These are phyloP conservation scores for Cercophora samala DNA, from an alignment of 495 filamentous ascomycete genomes.

Conservation along the genomic window DNA sequence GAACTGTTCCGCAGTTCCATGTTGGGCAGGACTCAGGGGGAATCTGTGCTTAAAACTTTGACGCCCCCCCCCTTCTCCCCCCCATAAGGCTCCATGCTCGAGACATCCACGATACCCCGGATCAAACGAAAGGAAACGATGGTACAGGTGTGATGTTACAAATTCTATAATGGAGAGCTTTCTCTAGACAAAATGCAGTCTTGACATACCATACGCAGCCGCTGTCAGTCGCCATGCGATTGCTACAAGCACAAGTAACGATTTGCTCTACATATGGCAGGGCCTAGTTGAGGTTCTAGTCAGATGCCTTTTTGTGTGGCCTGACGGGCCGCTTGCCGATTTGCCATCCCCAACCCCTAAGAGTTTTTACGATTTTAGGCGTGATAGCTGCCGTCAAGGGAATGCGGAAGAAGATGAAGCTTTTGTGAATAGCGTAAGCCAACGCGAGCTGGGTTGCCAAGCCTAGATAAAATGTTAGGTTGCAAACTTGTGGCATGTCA, in stretches of 20 bases:
- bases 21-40: background rate
- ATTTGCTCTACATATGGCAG: background rate
- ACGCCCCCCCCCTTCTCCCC: background rate
- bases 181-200: background rate
- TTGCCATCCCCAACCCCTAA: constrained; percentile 76
- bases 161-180: background rate
- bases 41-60: background rate
- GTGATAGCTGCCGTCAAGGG: constrained; percentile 85
- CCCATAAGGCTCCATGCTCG: background rate
- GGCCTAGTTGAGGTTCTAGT: background rate
- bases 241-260: background rate
- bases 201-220: background rate
- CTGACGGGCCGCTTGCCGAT: constrained; percentile 47
- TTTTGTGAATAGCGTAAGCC: constrained; percentile 97
- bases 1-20: background rate
- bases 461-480: constrained; percentile 29
- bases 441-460: constrained; percentile 80
- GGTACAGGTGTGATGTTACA: background rate
- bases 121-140: background rate
- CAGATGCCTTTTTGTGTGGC: background rate
- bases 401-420: constrained; percentile 91
- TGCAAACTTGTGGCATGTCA: background rate
- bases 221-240: background rate
- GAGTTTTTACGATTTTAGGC: constrained; percentile 83
- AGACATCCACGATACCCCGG: background rate